A percentile compares a stretch with the other conserved stretches of the same genome.
phyloP scores from a whole-genome alignment of 768 basidiomycete species.

The Pleurotus tuber-regium region DNA sequence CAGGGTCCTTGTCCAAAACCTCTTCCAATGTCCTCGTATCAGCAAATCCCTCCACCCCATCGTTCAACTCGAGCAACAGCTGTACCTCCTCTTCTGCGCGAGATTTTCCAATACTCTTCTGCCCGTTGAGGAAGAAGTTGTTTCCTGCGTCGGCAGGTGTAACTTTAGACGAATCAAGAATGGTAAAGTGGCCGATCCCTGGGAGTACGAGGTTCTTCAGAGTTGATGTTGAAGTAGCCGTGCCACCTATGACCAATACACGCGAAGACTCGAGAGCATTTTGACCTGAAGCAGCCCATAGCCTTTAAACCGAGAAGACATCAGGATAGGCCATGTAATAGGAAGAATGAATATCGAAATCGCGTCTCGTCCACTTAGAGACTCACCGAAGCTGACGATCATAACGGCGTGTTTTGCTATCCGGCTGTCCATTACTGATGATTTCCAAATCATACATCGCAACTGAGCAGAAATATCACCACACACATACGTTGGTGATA shows the following conservation, averaged over 20 bases:
- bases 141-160: slow-evolving; percentile 82
- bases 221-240: slow-evolving; percentile 83
- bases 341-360: not conserved
- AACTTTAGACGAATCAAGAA: slow-evolving; percentile 67
- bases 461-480: not conserved
- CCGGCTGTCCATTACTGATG: slow-evolving; percentile 57
- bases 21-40: slow-evolving; percentile 54
- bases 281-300: slow-evolving; percentile 95
- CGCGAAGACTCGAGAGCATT: slow-evolving; percentile 81
- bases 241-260: slow-evolving; percentile 76
- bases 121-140: slow-evolving; percentile 91
- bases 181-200: slow-evolving; percentile 93
- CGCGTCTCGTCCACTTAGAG: not conserved
- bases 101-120: slow-evolving; percentile 66
- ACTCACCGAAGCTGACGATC: slow-evolving; percentile 90
- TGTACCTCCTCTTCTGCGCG: slow-evolving; percentile 79
- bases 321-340: not conserved
- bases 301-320: slow-evolving; percentile 38
- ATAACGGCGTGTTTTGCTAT: slow-evolving; percentile 87
- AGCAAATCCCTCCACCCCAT: slow-evolving; percentile 71
- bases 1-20: slow-evolving; percentile 53
- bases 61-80: slow-evolving; percentile 83
- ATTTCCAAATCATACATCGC: slow-evolving; percentile 8
- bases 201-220: slow-evolving; percentile 97
- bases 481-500: slow-evolving; percentile 29